phyloP scores from a whole-genome alignment of 176 grass and related monocot genomes.

The Thinopyrum elongatum region DNA sequence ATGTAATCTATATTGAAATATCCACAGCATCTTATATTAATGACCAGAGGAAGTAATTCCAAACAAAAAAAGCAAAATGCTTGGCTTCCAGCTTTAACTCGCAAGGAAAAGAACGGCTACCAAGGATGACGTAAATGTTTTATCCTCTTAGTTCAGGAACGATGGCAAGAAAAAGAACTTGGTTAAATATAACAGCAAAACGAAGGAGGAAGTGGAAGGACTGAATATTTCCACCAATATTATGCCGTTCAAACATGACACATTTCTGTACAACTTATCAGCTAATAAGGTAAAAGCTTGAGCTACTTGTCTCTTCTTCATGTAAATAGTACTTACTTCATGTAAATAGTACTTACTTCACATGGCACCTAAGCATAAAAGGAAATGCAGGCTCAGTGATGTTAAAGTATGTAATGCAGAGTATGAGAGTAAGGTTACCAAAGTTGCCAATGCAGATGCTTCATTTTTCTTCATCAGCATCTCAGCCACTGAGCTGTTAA shows the following conservation, averaged over 20 bases:
- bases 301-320: background rate
- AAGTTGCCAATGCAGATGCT: background rate
- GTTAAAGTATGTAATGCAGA: background rate
- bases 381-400: background rate
- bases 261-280: background rate
- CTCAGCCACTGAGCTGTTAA: background rate
- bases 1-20: too few relatives aligned
- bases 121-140: background rate
- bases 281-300: background rate
- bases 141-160: background rate
- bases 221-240: background rate
- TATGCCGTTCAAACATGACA: background rate
- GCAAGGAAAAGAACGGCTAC: background rate
- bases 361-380: background rate
- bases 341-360: background rate
- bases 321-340: background rate
- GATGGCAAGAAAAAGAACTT: background rate
- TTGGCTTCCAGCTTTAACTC: background rate
- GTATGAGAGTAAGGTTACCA: background rate
- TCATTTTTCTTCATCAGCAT: background rate
- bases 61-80: background rate
- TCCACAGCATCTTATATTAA: too few relatives aligned
- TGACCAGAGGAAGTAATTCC: too few relatives aligned
- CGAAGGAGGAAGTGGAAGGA: background rate
- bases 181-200: background rate